Evolutionary conservation across 306 rosid genomes (phyloP).

Genomic region (Lathyrus sativus): DNA sequence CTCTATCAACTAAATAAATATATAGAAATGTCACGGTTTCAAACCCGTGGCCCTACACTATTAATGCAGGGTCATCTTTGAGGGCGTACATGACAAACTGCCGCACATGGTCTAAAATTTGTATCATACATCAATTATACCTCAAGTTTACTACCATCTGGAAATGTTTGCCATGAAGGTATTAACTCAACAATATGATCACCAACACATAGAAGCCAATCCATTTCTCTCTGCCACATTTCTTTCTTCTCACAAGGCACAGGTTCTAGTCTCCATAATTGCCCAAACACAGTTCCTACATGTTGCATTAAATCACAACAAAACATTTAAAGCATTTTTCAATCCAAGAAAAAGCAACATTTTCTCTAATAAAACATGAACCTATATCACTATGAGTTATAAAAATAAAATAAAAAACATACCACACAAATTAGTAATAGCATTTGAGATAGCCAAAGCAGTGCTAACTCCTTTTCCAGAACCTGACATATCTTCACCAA

Average conservation of each 20-base stretch:
- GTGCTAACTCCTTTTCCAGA: conserved; percentile 94
- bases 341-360: too few species aligned
- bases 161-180: conserved; percentile 86
- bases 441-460: conserved; percentile 87
- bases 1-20: not conserved
- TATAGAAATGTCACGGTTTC: too few species aligned
- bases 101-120: too few species aligned
- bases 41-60: too few species aligned
- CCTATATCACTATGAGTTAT: too few species aligned
- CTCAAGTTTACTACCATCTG: conserved; percentile 89
- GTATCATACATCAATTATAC: conserved; percentile 47
- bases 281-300: conserved; percentile 85
- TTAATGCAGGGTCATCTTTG: too few species aligned
- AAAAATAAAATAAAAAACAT: conserved; percentile 1
- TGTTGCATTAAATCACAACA: conserved; percentile 5
- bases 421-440: conserved; percentile 92
- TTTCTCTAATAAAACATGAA: too few species aligned
- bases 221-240: conserved; percentile 91
- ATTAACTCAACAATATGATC: conserved; percentile 80
- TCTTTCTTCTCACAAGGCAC: conserved; percentile 60
- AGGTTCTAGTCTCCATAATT: conserved; percentile 91
- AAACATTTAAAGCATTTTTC: too few species aligned
- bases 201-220: conserved; percentile 81
- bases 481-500: conserved; percentile 98
- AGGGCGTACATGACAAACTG: too few species aligned